Evolutionary conservation across 768 basidiomycete genomes (phyloP), one percentile per base, ranked within the genome.

Genomic region (Antrodiella citrinella): DNA sequence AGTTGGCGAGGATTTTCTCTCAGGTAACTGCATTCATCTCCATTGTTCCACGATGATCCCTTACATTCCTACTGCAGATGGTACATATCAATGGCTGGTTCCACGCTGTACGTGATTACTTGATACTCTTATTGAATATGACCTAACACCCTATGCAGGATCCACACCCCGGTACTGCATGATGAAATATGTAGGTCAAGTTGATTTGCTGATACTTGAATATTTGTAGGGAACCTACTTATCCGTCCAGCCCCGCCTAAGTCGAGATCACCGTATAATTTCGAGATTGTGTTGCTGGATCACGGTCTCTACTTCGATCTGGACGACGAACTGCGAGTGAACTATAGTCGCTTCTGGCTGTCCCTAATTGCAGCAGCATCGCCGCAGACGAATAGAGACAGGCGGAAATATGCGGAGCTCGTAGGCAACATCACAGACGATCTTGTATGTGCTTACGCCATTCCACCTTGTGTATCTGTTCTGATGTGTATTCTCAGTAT

Each of bases 281-380:
- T 98, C 58, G 96, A 99, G 62, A 87, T 97, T 46, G 93, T 91
- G 21, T 75, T 98, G 1, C 72, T 99, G 53, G 96, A 99, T 61
- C 94, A 97, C 57, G 95, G 91, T 3, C 70, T 92, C 15, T 95
- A 97, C 66, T 97, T 97, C 57, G 93, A 96, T 61, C 72, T 99
- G 3, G 84, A 91, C 49, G 69, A 80, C 18, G 73, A 83, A 39
- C 70, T 98, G 3, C 81, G 94, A 20, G 74, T 89, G 46, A 87
- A 91, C 63, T 91, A 91, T 59, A 76, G 84, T 72, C 82, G 84
- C 70, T 75, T 98, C 44, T 98, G 94, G 95, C 69, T 99, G 42
- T 82, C 91, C 9, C 72, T 99, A 15, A 88, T 98, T 48, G 77
- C 81, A 1, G 75, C 77, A 18, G 80, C 85, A 13, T 82, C 91